Base-by-base conservation (phyloP, 1,139 yeast species). In the Hyphopichia wangnamkhiaoensis region DNA sequence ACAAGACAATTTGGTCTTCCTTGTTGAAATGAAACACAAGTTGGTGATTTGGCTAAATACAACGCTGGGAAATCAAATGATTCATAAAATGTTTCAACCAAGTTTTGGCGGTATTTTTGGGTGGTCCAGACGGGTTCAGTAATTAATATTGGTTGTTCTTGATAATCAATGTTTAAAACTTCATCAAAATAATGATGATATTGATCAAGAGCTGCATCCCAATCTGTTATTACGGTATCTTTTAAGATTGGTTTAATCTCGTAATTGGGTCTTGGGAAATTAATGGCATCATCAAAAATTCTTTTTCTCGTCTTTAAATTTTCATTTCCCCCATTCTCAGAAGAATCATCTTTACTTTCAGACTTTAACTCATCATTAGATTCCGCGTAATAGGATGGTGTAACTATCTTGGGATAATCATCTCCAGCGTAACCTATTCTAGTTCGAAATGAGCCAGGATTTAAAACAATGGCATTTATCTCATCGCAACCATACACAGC, bases 391-490 rank as follows among this genome's bases (percentile, higher is more conserved):
- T 59, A 71, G 0, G 96, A 84, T 2, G 96, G 88, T 5, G 85
- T 63, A 28, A 85, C 80, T 2, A 84, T 68, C 48, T 85, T 81
- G 6, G 98, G 98, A 43, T 82, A 77, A 60, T 93, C 98, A 47
- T 90, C 95, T 8, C 98, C 98, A 4, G 98, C 95, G 60, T 80
- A 91, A 1, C 98, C 98, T 18, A 86, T 80, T 42, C 94, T 79
- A 3, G 97, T 89, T 45, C 80, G 70, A 48, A 74, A 80, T 9
- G 96, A 83, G 19, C 98, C 98, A 0, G 96, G 91, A 59, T 93
- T 98, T 26, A 93, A 72, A 20, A 93, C 95, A 6, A 93, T 73
- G 27, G 98, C 96, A 46, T 89, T 82, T 46, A 93, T 84, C 61
- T 91, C 97, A 62, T 91, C 94, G 43, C 78, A 78, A 28, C 76